Conservation (phyloP, 495 filamentous ascomycete species). For the Aspergillus baeticus region DNA sequence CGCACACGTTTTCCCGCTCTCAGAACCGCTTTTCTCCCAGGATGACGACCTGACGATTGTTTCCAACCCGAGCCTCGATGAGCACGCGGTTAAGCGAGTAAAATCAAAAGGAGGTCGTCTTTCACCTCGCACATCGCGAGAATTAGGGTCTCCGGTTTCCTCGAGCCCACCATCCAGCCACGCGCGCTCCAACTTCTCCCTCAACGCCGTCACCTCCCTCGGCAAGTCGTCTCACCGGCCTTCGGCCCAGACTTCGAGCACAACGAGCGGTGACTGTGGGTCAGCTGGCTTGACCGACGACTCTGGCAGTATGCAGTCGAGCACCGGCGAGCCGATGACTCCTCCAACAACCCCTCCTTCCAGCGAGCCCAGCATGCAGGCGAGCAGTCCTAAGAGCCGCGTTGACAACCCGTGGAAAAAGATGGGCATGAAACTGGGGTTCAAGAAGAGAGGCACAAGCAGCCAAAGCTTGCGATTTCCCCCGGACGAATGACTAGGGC, state of each 20-base stretch:
- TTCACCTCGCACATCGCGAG: slow-evolving; percentile 47
- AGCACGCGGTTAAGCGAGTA: slow-evolving; percentile 30
- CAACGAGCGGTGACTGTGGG: slow-evolving; percentile 36
- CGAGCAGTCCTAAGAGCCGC: slow-evolving; percentile 52
- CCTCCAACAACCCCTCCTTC: slow-evolving; percentile 83
- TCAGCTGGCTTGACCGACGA: slow-evolving; percentile 46
- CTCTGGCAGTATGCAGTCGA: slow-evolving; percentile 44
- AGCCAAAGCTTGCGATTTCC: slow-evolving; percentile 36
- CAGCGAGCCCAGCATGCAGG: slow-evolving; percentile 46
- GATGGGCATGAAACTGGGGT: slow-evolving; percentile 74
- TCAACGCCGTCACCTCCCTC: slow-evolving; percentile 32
- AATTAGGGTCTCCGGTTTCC: slow-evolving; percentile 29
- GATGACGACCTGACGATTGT: slow-evolving; percentile 38
- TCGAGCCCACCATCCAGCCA: slow-evolving; percentile 23
- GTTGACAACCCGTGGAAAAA: slow-evolving; percentile 75
- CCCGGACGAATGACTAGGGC: slow-evolving; percentile 30
- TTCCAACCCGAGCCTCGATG: slow-evolving; percentile 30
- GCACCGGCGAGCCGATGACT: slow-evolving; percentile 72
- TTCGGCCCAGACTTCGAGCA: slow-evolving; percentile 34
- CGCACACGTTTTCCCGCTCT: slow-evolving; percentile 29
- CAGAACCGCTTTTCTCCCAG: slow-evolving; percentile 28
- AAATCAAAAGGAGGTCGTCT: slow-evolving; percentile 36
- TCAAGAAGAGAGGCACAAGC: slow-evolving; percentile 54
- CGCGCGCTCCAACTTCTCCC: slow-evolving; percentile 32
- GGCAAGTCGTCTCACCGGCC: slow-evolving; percentile 35